Percentiles rank a stretch among this genome's conserved stretches.
These are phyloP conservation scores for Mycena metata DNA, from an alignment of 768 basidiomycete species.

Conservation along the genomic window DNA sequence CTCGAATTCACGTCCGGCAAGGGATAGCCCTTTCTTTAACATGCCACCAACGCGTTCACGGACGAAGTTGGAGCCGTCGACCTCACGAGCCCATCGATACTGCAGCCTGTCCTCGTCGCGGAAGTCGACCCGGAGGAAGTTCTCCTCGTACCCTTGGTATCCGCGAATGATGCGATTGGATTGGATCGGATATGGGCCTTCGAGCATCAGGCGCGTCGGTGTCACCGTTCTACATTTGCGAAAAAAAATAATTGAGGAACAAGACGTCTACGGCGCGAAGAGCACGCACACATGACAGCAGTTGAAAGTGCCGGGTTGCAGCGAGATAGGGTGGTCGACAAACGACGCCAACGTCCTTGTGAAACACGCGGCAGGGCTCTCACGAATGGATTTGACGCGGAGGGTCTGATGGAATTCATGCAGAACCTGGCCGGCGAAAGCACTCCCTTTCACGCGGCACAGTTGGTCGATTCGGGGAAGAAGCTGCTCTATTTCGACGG, in stretches of 20 bases:
- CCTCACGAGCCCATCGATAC: constrained; percentile 78
- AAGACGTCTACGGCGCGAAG: background rate
- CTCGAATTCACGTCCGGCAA: constrained; percentile 81
- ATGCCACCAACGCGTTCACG: constrained; percentile 68
- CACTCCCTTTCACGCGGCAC: constrained; percentile 43
- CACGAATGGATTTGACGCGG: constrained; percentile 53
- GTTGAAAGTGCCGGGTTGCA: constrained; percentile 61
- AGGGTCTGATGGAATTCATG: constrained; percentile 67
- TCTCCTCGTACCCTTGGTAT: constrained; percentile 70
- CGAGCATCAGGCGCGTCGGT: constrained; percentile 79
- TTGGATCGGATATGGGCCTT: constrained; percentile 82
- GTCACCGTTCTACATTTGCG: constrained; percentile 67
- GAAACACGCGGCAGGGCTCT: constrained; percentile 62
- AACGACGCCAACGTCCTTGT: constrained; percentile 51
- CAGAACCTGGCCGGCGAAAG: constrained; percentile 62
- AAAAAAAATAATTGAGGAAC: background rate
- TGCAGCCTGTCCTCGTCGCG: constrained; percentile 86
- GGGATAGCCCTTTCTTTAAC: constrained; percentile 73
- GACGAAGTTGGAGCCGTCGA: constrained; percentile 71
- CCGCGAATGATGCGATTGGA: constrained; percentile 86
- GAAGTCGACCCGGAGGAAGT: constrained; percentile 88
- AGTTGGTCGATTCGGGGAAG: constrained; percentile 59
- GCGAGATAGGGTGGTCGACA: constrained; percentile 34
- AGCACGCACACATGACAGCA: constrained; percentile 71
- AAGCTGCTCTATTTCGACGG: constrained; percentile 66